phyloP scores from a whole-genome alignment of 2,329 filamentous ascomycete genomes.

The Apiospora kogelbergensis region DNA sequence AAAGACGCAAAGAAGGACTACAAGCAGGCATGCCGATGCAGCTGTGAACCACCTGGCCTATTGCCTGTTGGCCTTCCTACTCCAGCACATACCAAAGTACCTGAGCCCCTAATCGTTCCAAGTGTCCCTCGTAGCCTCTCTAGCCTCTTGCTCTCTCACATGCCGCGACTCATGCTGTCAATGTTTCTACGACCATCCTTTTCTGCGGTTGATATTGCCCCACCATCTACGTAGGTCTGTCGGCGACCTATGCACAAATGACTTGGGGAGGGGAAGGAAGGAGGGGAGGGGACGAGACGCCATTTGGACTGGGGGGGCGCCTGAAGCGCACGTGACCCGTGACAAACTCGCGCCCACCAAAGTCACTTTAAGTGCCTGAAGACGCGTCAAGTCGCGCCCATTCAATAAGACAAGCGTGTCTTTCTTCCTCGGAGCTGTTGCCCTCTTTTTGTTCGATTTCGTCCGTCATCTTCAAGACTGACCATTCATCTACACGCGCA shows the following conservation, averaged over 20 bases:
- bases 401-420: neutral
- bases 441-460: neutral
- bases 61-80: neutral
- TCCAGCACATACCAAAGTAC: neutral
- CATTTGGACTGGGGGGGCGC: neutral
- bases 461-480: neutral
- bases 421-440: neutral
- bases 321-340: neutral
- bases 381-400: neutral
- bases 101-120: neutral
- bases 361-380: neutral
- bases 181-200: neutral
- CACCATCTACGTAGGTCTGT: conserved; percentile 3
- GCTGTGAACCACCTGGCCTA: neutral
- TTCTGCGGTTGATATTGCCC: neutral
- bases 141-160: neutral
- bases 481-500: neutral
- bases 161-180: neutral
- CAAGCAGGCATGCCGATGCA: neutral
- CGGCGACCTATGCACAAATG: neutral
- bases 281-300: neutral
- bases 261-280: neutral
- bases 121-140: neutral
- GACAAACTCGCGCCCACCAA: conserved; percentile 4
- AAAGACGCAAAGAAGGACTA: neutral